These are phyloP conservation scores for Penicillium corylophilum DNA, from an alignment of 2,329 filamentous ascomycete genomes.

Conservation along the genomic window DNA sequence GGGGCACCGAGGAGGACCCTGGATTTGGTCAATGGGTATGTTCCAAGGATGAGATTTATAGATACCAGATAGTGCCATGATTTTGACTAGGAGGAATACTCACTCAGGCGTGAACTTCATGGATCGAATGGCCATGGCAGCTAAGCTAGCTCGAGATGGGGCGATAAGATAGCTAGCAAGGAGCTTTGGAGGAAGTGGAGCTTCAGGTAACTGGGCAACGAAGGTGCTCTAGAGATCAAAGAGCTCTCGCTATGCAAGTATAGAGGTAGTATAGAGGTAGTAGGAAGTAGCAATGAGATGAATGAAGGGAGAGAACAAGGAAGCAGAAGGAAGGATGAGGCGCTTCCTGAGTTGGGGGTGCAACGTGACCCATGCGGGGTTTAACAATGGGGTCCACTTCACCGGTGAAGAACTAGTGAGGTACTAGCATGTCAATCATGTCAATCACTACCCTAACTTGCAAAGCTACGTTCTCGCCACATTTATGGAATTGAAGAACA, in stretches of 20 bases:
- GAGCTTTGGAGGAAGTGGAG: conserved; percentile 8
- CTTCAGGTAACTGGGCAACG: neutral
- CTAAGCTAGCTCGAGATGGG: conserved; percentile 10
- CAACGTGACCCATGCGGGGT: conserved; percentile 22
- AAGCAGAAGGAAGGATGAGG: neutral
- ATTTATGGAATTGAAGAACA: neutral
- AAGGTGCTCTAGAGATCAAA: neutral
- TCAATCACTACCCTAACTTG: neutral
- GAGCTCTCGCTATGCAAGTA: neutral
- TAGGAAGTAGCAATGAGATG: neutral
- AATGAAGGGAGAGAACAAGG: neutral
- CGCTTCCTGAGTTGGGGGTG: neutral
- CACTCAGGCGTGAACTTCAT: conserved; percentile 47
- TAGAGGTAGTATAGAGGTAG: neutral
- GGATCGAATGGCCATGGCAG: conserved; percentile 41
- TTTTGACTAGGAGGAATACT: conserved; percentile 6
- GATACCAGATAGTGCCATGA: neutral
- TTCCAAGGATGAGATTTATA: neutral
- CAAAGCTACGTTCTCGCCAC: neutral
- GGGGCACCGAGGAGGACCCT: conserved; percentile 50
- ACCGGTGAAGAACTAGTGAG: neutral
- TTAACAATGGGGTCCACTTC: conserved; percentile 3
- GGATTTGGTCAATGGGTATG: conserved; percentile 1
- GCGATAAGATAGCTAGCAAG: conserved; percentile 19
- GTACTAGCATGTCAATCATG: no score